A percentile compares a stretch with the other conserved stretches of the same genome.
Evolutionary conservation across 176 grass and related monocot species (phyloP).

Genomic region (Triticum urartu): DNA sequence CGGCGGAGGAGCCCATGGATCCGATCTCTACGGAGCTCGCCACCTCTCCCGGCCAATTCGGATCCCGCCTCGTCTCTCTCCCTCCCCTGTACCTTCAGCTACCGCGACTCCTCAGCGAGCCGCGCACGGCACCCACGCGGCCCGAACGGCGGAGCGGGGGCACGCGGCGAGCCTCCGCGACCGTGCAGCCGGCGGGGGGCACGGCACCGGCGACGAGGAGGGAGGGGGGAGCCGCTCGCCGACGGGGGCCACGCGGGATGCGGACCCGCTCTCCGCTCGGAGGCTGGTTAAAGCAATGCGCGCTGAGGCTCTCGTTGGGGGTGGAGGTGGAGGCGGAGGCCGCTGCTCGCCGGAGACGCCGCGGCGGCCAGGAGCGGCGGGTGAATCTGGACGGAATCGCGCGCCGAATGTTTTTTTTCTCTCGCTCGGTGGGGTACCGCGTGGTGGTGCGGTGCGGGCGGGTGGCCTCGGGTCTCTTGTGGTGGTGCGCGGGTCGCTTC

Average conservation of each 20-base stretch:
- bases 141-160: neutral
- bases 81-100: neutral
- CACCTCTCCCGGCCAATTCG: constrained; percentile 25
- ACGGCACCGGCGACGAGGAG: neutral
- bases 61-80: constrained; percentile 1
- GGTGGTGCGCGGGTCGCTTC: neutral
- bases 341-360: neutral
- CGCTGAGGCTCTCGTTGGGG: neutral
- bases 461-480: neutral
- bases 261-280: neutral
- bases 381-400: constrained; percentile 7
- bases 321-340: neutral
- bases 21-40: constrained; percentile 42
- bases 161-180: neutral
- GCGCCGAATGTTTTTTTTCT: neutral
- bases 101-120: neutral
- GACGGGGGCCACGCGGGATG: neutral
- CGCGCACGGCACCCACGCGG: neutral
- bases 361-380: neutral
- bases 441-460: neutral
- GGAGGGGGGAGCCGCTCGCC: neutral
- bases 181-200: neutral
- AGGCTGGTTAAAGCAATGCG: neutral
- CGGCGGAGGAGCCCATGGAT: constrained; percentile 40
- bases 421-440: neutral